Evolutionary conservation across 495 filamentous ascomycete genomes (phyloP), one percentile per base, ranked within the genome.

Genomic region (Aspergillus sparsus): DNA sequence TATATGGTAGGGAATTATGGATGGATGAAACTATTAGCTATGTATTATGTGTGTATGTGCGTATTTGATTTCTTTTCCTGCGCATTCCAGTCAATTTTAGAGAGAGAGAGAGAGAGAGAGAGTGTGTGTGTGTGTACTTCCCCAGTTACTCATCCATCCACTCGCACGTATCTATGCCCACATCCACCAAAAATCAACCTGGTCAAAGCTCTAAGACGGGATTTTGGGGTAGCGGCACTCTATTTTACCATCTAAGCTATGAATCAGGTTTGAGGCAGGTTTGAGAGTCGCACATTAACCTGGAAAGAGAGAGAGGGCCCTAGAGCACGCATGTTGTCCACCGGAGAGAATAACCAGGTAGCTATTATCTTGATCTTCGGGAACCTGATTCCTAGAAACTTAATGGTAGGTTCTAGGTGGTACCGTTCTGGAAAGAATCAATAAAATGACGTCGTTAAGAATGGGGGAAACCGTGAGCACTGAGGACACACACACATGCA

Each of bases 381-480:
- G 46, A 34, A 5, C 49, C 36, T 53, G 55, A 45, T 53, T 56
- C 32, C 51, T 44, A 55, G 50, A 36, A 56, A n/a, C 21, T 33
- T 21, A 54, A 32, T 57, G 27, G 60, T 37, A 52, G 41, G 18
- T 36, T 34, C 21, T 51, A 32, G 47, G 34, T 54, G 49, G 55
- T 36, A 54, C 54, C 13, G 32, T 32, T 33, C 51, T 42, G 44
- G 27, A 49, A 21, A 21, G 41, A 60, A 53, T 63, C 53, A 66
- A 66, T 62, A 66, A 57, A 60, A 44, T 67, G 65, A 64, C 62
- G 65, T 64, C 39, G 33, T 57, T 33, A 18, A 47, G 62, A 64
- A 64, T 67, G 58, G 15, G 41, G 45, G 49, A 46, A 51, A 49
- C 50, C 32, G 34, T 55, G 58, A 27, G 21, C 21, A 27, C 21